Percentiles rank a stretch among this genome's conserved stretches.
These are phyloP conservation scores for Saccharomycopsis sp. DNA, from an alignment of 805 yeast species.

Conservation along the genomic window DNA sequence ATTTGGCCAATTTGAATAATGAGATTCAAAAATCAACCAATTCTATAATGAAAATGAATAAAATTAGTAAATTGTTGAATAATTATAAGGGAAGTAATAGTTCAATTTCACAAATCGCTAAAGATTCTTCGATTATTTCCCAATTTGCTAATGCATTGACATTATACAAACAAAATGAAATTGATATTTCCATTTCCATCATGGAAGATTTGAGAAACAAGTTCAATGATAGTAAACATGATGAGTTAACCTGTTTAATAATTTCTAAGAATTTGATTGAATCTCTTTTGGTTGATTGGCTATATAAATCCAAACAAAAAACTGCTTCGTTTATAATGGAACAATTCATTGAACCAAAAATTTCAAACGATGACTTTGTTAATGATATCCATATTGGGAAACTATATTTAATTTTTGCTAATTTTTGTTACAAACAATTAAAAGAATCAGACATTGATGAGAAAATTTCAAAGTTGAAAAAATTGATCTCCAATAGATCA, in stretches of 20 bases:
- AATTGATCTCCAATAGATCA: constrained; percentile 31
- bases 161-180: constrained; percentile 55
- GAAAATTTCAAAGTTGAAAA: constrained; percentile 32
- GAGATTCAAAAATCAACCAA: constrained; percentile 42
- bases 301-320: constrained; percentile 59
- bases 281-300: constrained; percentile 53
- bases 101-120: constrained; percentile 11
- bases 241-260: constrained; percentile 16
- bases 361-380: neutral
- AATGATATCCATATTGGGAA: constrained; percentile 20
- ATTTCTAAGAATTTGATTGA: constrained; percentile 22
- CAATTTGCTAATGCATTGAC: constrained; percentile 46
- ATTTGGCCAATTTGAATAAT: constrained; percentile 28
- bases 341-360: constrained; percentile 41
- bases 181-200: constrained; percentile 45
- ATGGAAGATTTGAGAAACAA: constrained; percentile 27
- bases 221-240: constrained; percentile 9
- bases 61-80: constrained; percentile 22
- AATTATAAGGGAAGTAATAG: constrained; percentile 16
- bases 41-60: constrained; percentile 35
- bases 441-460: constrained; percentile 34
- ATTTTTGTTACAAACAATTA: constrained; percentile 61
- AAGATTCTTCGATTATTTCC: constrained; percentile 20
- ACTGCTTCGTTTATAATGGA: constrained; percentile 47
- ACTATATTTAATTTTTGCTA: constrained; percentile 52